Evolutionary conservation across 1,139 yeast genomes (phyloP).

Genomic region (Yamadazyma sp.): DNA sequence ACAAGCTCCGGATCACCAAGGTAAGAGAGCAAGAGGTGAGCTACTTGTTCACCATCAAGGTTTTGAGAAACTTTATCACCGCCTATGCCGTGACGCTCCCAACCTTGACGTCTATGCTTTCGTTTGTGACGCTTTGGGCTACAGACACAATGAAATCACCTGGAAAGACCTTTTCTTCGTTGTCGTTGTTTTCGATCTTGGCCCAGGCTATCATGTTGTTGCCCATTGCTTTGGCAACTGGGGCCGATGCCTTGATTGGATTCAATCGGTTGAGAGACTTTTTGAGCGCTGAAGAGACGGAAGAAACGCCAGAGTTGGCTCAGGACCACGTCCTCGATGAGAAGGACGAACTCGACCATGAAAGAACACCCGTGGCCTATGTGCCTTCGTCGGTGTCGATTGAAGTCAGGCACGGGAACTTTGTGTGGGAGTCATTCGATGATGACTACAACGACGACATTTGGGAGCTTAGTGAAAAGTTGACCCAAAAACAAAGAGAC

Average conservation of each 20-base stretch:
- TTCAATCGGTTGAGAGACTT: conserved; percentile 47
- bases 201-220: conserved; percentile 53
- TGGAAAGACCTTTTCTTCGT: conserved; percentile 50
- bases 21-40: conserved; percentile 43
- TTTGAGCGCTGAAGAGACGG: conserved; percentile 26
- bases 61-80: conserved; percentile 44
- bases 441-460: conserved; percentile 26
- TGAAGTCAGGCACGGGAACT: conserved; percentile 13
- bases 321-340: no score
- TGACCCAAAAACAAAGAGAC: conserved; percentile 17
- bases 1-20: conserved; percentile 34
- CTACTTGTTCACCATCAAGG: conserved; percentile 42
- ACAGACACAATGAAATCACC: conserved; percentile 34
- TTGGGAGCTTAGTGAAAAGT: conserved; percentile 24
- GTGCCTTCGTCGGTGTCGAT: not conserved
- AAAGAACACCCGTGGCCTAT: not conserved
- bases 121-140: conserved; percentile 48
- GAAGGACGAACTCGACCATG: conserved; percentile 26
- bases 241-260: conserved; percentile 56
- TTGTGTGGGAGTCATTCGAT: conserved; percentile 36
- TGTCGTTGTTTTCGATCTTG: conserved; percentile 51
- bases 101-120: conserved; percentile 39
- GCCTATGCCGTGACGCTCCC: conserved; percentile 50
- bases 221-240: conserved; percentile 55
- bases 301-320: no score